Evolutionary conservation across 768 basidiomycete genomes (phyloP).

Genomic region (Pulveroboletus ravenelii): DNA sequence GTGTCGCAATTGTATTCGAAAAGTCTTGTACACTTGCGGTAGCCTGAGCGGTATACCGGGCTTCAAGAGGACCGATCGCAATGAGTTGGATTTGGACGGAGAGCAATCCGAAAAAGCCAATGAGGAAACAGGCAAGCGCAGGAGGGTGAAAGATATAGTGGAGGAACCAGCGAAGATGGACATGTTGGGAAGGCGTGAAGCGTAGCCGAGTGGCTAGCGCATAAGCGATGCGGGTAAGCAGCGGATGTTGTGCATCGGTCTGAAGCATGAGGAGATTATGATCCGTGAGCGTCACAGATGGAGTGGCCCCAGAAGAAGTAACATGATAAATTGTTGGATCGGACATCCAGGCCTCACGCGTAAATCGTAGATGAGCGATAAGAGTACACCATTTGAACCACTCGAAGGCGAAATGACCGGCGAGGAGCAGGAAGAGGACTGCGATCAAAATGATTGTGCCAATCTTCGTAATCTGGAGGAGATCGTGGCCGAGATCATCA

Average conservation of each 20-base stretch:
- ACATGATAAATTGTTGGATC: slow-evolving; percentile 60
- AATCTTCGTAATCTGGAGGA: slow-evolving; percentile 78
- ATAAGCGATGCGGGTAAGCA: slow-evolving; percentile 64
- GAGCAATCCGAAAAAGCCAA: slow-evolving; percentile 87
- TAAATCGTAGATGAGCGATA: slow-evolving; percentile 58
- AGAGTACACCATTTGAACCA: slow-evolving; percentile 86
- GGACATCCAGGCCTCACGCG: slow-evolving; percentile 70
- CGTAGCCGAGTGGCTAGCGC: slow-evolving; percentile 45
- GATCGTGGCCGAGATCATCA: slow-evolving; percentile 75
- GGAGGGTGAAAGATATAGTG: slow-evolving; percentile 90
- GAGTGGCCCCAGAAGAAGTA: slow-evolving; percentile 28
- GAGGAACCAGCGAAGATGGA: slow-evolving; percentile 80
- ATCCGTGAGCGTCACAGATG: slow-evolving; percentile 58
- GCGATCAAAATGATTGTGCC: slow-evolving; percentile 70
- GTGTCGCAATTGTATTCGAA: slow-evolving; percentile 63
- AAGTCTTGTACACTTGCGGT: slow-evolving; percentile 60
- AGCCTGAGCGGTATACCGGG: slow-evolving; percentile 61
- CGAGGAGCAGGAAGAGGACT: slow-evolving; percentile 68
- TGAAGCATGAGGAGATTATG: slow-evolving; percentile 78
- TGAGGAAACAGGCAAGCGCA: slow-evolving; percentile 84
- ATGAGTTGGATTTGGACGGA: slow-evolving; percentile 83
- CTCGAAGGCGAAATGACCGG: slow-evolving; percentile 69
- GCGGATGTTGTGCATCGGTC: slow-evolving; percentile 63
- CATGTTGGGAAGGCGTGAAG: slow-evolving; percentile 58
- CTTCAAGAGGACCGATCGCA: slow-evolving; percentile 69